phyloP scores from a whole-genome alignment of 2,329 filamentous ascomycete species.

The Periconia sp. region DNA sequence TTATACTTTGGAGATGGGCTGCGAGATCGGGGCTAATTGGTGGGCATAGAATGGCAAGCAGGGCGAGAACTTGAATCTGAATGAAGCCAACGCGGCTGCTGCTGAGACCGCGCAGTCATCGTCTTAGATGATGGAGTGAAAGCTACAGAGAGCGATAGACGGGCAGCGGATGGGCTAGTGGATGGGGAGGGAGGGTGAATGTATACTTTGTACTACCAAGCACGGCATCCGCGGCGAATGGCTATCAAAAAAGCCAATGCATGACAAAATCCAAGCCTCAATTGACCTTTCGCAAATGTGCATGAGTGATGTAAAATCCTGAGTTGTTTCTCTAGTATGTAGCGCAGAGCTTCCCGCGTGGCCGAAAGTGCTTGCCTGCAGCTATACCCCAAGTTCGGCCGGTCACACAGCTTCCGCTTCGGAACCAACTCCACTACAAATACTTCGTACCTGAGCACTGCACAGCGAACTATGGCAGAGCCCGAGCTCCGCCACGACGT shows the following conservation, averaged over 20 bases:
- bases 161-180: conserved; percentile 3
- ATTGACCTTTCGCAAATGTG: conserved; percentile 13
- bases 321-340: too few species aligned
- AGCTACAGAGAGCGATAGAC: conserved; percentile 8
- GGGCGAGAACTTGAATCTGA: conserved; percentile 79
- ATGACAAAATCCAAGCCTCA: conserved; percentile 30
- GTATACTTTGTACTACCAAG: conserved; percentile 48
- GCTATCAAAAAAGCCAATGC: conserved; percentile 32
- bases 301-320: too few species aligned
- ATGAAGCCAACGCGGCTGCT: conserved; percentile 59
- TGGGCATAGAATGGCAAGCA: conserved; percentile 86
- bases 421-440: conserved; percentile 34
- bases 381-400: conserved; percentile 9
- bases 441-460: conserved; percentile 1
- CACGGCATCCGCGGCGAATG: conserved; percentile 21
- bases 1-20: conserved; percentile 27
- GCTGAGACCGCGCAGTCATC: conserved; percentile 50
- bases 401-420: conserved; percentile 35
- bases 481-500: conserved; percentile 30
- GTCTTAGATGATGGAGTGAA: conserved; percentile 31
- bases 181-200: conserved; percentile 24
- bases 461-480: conserved; percentile 41
- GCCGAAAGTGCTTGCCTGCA: conserved; percentile 11
- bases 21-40: conserved; percentile 33
- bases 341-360: too few species aligned